A percentile compares a stretch with the other conserved stretches of the same genome.
phyloP scores from a whole-genome alignment of 768 basidiomycete genomes.

The Favolaschia claudopus region DNA sequence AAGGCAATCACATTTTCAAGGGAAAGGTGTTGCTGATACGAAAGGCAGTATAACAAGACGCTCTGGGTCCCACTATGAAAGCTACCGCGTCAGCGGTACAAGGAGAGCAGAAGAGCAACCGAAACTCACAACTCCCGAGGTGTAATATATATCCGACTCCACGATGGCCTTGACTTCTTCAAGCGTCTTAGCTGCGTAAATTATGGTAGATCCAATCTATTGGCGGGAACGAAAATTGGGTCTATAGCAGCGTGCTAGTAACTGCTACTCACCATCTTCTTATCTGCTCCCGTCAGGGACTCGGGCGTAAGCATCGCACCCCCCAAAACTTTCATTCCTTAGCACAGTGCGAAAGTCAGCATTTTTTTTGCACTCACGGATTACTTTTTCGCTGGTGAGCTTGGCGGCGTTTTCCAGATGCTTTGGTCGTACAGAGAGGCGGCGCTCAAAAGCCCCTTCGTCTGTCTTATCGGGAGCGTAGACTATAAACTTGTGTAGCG shows the following conservation, averaged over 20 bases:
- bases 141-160: slow-evolving; percentile 47
- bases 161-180: slow-evolving; percentile 46
- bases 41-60: slow-evolving; percentile 29
- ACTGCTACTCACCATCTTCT: slow-evolving; percentile 74
- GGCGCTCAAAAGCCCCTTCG: slow-evolving; percentile 60
- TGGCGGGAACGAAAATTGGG: not conserved
- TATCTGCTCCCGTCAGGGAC: slow-evolving; percentile 54
- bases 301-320: slow-evolving; percentile 69
- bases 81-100: not conserved
- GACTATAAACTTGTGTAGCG: slow-evolving; percentile 54
- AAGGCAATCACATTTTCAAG: slow-evolving; percentile 4
- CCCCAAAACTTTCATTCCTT: slow-evolving; percentile 53
- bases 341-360: not conserved
- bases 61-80: slow-evolving; percentile 29
- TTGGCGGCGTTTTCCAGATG: slow-evolving; percentile 59
- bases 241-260: slow-evolving; percentile 37
- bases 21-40: slow-evolving; percentile 26
- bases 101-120: not conserved
- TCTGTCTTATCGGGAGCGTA: slow-evolving; percentile 75
- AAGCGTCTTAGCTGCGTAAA: slow-evolving; percentile 59
- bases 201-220: slow-evolving; percentile 55
- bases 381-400: slow-evolving; percentile 49
- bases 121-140: slow-evolving; percentile 46
- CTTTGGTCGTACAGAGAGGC: slow-evolving; percentile 59
- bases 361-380: slow-evolving; percentile 51